Conservation (phyloP, 805 yeast genomes). For the Sugiyamaella americana region DNA sequence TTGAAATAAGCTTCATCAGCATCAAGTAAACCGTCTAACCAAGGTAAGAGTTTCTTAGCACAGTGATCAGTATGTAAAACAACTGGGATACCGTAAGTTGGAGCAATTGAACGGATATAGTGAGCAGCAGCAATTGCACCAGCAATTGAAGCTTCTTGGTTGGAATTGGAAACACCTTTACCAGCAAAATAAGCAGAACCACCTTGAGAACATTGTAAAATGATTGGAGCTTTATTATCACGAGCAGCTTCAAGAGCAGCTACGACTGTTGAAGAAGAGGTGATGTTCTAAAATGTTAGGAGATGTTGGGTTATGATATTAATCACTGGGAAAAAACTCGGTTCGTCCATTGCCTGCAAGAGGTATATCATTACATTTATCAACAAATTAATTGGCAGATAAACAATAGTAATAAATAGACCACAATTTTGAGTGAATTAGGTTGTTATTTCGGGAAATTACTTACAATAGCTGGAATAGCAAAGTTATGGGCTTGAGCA, state of each 20-base stretch:
- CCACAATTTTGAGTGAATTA: too few relatives aligned
- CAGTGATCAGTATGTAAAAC: constrained; percentile 98
- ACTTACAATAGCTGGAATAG: constrained; percentile 82
- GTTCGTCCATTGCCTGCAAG: too few relatives aligned
- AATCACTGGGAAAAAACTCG: too few relatives aligned
- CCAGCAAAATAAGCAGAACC: constrained; percentile 99
- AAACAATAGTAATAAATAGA: too few relatives aligned
- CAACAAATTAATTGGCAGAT: too few relatives aligned
- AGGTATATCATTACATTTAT: too few relatives aligned
- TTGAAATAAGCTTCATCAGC: constrained; percentile 93
- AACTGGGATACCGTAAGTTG: constrained; percentile 94
- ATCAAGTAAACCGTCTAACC: constrained; percentile 97
- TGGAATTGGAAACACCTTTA: constrained; percentile 92
- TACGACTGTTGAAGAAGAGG: constrained; percentile 93
- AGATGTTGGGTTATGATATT: too few relatives aligned
- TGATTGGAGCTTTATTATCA: constrained; percentile 90
- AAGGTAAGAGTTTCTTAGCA: constrained; percentile 94
- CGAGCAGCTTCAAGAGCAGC: constrained; percentile 98
- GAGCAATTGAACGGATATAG: constrained; percentile 94
- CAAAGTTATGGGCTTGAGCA: constrained; percentile 89
- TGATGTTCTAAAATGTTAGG: constrained; percentile 61
- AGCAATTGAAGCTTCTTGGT: constrained; percentile 89
- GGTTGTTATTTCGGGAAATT: neutral
- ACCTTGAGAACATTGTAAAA: constrained; percentile 95
- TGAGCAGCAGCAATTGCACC: constrained; percentile 98